Percentiles rank a stretch among this genome's conserved stretches.
These are phyloP conservation scores for Colletotrichum sansevieriae DNA, from an alignment of 2,329 filamentous ascomycete species.

Conservation along the genomic window DNA sequence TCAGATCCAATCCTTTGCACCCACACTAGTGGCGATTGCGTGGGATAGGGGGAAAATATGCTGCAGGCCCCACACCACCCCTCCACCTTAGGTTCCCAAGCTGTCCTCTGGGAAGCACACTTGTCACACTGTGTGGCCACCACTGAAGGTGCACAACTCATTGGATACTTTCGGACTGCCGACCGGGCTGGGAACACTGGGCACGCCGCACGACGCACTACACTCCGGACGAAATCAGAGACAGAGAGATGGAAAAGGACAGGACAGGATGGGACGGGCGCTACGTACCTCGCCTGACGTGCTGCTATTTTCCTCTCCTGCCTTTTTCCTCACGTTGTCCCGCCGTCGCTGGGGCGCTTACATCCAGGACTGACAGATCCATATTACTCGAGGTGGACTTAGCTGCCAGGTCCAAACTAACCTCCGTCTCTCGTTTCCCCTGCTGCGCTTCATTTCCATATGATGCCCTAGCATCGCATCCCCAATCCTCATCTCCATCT, in stretches of 20 bases:
- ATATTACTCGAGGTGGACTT: constrained; percentile 38
- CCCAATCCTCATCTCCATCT: constrained; percentile 36
- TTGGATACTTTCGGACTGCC: constrained; percentile 16
- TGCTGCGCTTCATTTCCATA: constrained; percentile 38
- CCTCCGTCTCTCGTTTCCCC: constrained; percentile 37
- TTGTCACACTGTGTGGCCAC: constrained; percentile 17
- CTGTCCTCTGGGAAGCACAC: not conserved
- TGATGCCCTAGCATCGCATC: constrained; percentile 39
- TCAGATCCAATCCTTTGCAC: constrained; percentile 33
- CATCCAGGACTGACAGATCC: constrained; percentile 40
- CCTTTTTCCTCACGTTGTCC: constrained; percentile 40
- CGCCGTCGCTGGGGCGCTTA: constrained; percentile 39
- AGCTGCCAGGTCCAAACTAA: constrained; percentile 32
- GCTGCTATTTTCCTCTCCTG: constrained; percentile 28
- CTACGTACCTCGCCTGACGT: constrained; percentile 21
- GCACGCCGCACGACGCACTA: not conserved
- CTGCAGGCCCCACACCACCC: not conserved
- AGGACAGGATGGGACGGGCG: not conserved
- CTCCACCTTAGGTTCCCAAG: not conserved
- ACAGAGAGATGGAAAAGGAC: not conserved
- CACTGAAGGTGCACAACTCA: constrained; percentile 1
- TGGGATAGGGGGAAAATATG: constrained; percentile 33
- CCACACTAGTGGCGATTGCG: constrained; percentile 30
- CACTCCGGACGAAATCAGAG: not conserved
- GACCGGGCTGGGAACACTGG: constrained; percentile 1